Evolutionary conservation across 2,329 filamentous ascomycete species (phyloP), one percentile per base, ranked within the genome.

Genomic region (Aspergillus floridensis): DNA sequence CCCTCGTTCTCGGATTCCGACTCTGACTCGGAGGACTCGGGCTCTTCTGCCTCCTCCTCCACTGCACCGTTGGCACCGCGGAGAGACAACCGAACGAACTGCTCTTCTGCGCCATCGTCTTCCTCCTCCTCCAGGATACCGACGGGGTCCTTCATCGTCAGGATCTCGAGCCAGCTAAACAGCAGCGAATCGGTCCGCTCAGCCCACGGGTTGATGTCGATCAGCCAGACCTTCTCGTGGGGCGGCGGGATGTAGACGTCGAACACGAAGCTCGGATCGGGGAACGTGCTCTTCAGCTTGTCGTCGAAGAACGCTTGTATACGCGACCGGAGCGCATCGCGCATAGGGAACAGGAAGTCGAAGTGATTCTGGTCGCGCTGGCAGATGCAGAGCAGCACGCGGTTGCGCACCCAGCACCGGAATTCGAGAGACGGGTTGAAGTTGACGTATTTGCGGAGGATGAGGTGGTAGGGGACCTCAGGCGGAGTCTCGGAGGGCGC

Each of bases 151-250:
- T 87, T 81, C 78, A 91, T 84, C 0, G 85, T 86, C 59, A 98
- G 80, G 46, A 99, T 81, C 77, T 98, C 93, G 62, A 89, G 74
- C 95, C 95, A 99, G 48, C 87, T 88, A 73, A 96, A 99, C 1
- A 97, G 81, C 49, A 98, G 76, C 4, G 91, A 89, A 77, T 99
- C 95, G 0, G 95, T 99, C 61, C 91, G 82, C 47, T 87, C 85
- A 1, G 93, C 93, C 91, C 93, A 99, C 0, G 95, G 92, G 70
- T 98, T 98, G 70, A 99, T 90, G 72, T 99, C 95, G 52, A 99
- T 88, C 11, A 99, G 80, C 79, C 92, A 90, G 2, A 96, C 90
- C 51, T 86, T 83, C 52, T 91, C 86, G 57, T 96, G 84, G 1
- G 89, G 75, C 69, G 84, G 80, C 68, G 93, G 93, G 1, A 99